Conservation (phyloP, 1,139 yeast genomes). For the Blastobotrys raffinosifermentans region DNA sequence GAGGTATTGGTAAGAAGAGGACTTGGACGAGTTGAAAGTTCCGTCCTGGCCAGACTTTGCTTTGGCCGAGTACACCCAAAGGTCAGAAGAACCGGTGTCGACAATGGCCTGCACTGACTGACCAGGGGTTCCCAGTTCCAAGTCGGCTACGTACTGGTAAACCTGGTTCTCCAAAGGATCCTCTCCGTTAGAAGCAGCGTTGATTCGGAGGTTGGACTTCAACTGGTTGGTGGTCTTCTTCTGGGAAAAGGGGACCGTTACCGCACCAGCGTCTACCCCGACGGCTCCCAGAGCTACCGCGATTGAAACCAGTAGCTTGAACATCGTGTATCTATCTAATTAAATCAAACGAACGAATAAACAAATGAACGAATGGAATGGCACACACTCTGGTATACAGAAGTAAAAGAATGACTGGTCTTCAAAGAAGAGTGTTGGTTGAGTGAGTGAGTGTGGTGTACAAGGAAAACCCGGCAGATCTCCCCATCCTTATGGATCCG, state of each 20-base stretch:
- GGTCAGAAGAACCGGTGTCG: slow-evolving; percentile 4
- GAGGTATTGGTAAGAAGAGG: slow-evolving; percentile 33
- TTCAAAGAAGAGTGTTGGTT: no score
- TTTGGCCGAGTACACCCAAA: not conserved
- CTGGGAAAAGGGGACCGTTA: no score
- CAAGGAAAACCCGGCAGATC: no score
- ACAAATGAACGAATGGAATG: no score
- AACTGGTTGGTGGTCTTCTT: not conserved
- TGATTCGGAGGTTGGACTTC: not conserved
- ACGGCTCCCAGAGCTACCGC: not conserved
- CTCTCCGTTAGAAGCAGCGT: not conserved
- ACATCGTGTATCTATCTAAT: no score
- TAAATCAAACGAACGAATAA: no score
- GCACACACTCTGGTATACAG: no score
- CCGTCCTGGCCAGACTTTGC: not conserved
- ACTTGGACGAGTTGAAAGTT: slow-evolving; percentile 8
- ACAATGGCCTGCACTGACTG: slow-evolving; percentile 7
- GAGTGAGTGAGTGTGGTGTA: no score
- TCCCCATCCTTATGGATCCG: no score
- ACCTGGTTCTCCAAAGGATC: not conserved
- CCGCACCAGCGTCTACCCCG: not conserved
- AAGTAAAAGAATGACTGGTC: no score
- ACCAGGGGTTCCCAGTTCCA: slow-evolving; percentile 2
- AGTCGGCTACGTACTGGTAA: slow-evolving; percentile 1
- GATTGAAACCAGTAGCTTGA: no score